Conservation (phyloP, 1,284 basidiomycete genomes). For the Omphalotus olearius region DNA sequence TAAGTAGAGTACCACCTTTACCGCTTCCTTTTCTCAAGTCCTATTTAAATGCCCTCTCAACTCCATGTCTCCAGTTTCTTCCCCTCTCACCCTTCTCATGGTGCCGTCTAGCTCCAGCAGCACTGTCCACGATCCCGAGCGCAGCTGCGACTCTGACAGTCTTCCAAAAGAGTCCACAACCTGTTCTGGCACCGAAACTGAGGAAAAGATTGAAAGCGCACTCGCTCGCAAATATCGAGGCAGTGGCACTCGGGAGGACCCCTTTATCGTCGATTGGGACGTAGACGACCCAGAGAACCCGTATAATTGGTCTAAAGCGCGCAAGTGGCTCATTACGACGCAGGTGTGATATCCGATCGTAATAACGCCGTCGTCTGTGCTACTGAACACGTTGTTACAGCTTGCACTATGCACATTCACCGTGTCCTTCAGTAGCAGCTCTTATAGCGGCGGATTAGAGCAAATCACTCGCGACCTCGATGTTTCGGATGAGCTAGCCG, state of each 20-base stretch:
- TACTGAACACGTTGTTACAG: constrained; percentile 21
- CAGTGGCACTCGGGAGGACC: constrained; percentile 43
- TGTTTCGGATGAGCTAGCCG: constrained; percentile 48
- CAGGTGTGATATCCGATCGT: constrained; percentile 33
- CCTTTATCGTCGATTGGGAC: constrained; percentile 56
- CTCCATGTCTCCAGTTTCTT: too few relatives aligned
- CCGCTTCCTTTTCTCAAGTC: too few relatives aligned
- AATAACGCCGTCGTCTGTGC: constrained; percentile 5
- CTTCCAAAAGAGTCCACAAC: background rate
- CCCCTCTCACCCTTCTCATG: too few relatives aligned
- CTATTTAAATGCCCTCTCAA: too few relatives aligned
- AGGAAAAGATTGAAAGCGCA: constrained; percentile 1
- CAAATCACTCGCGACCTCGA: constrained; percentile 43
- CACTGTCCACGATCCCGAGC: constrained; percentile 10
- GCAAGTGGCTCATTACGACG: constrained; percentile 51
- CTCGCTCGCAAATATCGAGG: constrained; percentile 29
- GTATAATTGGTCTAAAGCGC: constrained; percentile 52
- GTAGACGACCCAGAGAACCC: constrained; percentile 55
- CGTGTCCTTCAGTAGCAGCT: constrained; percentile 59
- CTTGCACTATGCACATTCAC: constrained; percentile 50
- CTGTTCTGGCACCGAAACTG: background rate
- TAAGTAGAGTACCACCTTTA: too few relatives aligned
- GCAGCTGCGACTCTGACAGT: background rate
- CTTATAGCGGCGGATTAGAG: constrained; percentile 53
- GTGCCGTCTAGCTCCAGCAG: background rate